Evolutionary conservation across 2,329 filamentous ascomycete species (phyloP).

Genomic region (Sporothrix protearum): DNA sequence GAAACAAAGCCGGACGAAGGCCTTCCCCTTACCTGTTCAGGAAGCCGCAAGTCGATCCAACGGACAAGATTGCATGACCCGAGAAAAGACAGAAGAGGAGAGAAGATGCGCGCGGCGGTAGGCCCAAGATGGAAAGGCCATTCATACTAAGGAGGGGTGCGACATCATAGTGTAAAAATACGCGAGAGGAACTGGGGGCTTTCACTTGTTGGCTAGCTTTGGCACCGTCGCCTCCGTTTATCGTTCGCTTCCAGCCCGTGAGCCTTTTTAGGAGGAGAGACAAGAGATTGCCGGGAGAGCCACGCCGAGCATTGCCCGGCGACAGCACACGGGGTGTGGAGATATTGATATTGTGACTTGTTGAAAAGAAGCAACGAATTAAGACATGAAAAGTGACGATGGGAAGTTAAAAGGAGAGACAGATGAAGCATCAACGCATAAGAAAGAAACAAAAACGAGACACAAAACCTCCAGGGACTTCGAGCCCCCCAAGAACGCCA

Average conservation of each 20-base stretch:
- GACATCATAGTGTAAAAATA: background rate
- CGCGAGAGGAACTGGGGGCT: slow-evolving; percentile 7
- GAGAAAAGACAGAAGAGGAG: background rate
- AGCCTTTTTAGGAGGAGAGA: background rate
- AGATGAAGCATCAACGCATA: background rate
- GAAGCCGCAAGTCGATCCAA: background rate
- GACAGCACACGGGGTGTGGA: background rate
- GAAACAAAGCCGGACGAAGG: background rate
- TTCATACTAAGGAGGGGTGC: background rate
- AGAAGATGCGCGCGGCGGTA: slow-evolving; percentile 7
- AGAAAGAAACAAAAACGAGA: background rate
- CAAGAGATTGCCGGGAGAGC: slow-evolving; percentile 5
- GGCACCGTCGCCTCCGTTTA: slow-evolving; percentile 7
- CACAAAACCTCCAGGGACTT: background rate
- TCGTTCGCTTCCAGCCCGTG: slow-evolving; percentile 9
- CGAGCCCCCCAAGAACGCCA: background rate
- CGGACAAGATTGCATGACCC: slow-evolving; percentile 1
- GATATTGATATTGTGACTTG: background rate
- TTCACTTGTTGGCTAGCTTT: background rate
- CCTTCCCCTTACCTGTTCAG: background rate
- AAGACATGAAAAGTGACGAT: background rate
- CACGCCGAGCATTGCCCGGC: background rate
- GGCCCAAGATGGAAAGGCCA: background rate
- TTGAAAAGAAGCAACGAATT: background rate
- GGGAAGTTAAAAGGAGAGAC: background rate